Conservation (phyloP, 805 yeast genomes). For the Kodamaea jinghongensis region DNA sequence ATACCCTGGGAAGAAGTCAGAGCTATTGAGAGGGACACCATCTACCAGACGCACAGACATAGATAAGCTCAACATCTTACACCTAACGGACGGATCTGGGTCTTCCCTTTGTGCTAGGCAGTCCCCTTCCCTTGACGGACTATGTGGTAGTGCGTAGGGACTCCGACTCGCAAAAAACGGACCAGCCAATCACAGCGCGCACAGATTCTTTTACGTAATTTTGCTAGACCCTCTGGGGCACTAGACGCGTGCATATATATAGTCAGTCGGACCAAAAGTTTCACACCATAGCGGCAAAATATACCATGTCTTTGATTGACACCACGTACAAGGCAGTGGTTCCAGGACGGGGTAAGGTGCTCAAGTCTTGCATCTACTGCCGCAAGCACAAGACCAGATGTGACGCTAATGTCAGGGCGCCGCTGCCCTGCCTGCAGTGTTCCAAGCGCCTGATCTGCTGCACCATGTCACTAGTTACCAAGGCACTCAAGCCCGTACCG, state of each 20-base stretch:
- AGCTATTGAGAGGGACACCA: background rate
- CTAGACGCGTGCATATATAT: background rate
- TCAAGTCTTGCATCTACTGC: slow-evolving; percentile 61
- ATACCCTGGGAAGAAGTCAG: background rate
- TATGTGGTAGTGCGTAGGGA: too few species aligned
- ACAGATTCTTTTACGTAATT: slow-evolving; percentile 5
- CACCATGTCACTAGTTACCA: slow-evolving; percentile 48
- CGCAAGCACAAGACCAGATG: slow-evolving; percentile 67
- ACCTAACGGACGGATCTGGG: too few species aligned
- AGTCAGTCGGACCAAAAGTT: background rate
- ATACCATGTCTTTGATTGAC: slow-evolving; percentile 14
- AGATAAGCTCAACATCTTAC: background rate
- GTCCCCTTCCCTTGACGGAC: too few species aligned
- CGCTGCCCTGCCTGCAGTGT: slow-evolving; percentile 59
- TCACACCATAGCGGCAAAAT: background rate
- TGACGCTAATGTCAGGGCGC: slow-evolving; percentile 51
- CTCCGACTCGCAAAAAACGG: background rate
- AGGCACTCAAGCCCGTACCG: slow-evolving; percentile 1
- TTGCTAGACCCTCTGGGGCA: background rate
- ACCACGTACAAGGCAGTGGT: slow-evolving; percentile 13
- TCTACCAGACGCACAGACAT: background rate
- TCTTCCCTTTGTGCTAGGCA: too few species aligned
- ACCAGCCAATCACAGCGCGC: slow-evolving; percentile 9
- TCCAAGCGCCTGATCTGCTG: slow-evolving; percentile 50
- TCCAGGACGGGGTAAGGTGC: slow-evolving; percentile 14